These are phyloP conservation scores for Anisodus tanguticus DNA, from an alignment of 257 asterid species.

Conservation along the genomic window DNA sequence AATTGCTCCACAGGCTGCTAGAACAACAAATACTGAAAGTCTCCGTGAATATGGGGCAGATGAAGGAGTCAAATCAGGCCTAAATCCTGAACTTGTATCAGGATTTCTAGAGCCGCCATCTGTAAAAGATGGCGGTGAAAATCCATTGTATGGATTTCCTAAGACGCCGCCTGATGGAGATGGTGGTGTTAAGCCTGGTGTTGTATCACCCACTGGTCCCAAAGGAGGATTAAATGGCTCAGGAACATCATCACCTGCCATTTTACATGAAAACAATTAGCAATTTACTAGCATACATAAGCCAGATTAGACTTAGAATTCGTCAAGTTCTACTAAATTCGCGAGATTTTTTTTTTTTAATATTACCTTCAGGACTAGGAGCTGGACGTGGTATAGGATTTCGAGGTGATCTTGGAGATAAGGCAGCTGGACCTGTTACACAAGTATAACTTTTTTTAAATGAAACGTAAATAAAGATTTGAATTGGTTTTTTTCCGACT, in stretches of 20 bases:
- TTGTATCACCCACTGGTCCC: conserved; percentile 29
- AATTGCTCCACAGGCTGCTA: conserved; percentile 43
- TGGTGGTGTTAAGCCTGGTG: not conserved
- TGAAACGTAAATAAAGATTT: too few relatives aligned
- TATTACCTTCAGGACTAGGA: conserved; percentile 42
- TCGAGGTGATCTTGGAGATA: conserved; percentile 31
- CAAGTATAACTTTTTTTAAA: not conserved
- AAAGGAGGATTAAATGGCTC: conserved; percentile 40
- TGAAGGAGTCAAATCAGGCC: conserved; percentile 55
- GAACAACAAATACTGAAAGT: conserved; percentile 36
- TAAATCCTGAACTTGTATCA: conserved; percentile 59
- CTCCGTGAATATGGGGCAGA: conserved; percentile 41
- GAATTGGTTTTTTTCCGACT: not conserved
- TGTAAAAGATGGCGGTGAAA: conserved; percentile 31
- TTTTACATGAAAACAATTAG: not conserved
- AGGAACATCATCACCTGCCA: conserved; percentile 48
- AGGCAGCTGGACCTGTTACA: conserved; percentile 42
- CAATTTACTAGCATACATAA: not conserved
- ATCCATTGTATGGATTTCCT: conserved; percentile 29
- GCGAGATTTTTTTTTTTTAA: too few relatives aligned
- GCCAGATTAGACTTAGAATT: not conserved
- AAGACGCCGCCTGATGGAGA: conserved; percentile 35
- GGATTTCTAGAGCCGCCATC: conserved; percentile 31
- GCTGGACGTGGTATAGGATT: conserved; percentile 39
- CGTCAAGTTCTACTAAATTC: not conserved